Evolutionary conservation across 495 filamentous ascomycete genomes (phyloP), one percentile per base, ranked within the genome.

Genomic region (Daldinia grandis): DNA sequence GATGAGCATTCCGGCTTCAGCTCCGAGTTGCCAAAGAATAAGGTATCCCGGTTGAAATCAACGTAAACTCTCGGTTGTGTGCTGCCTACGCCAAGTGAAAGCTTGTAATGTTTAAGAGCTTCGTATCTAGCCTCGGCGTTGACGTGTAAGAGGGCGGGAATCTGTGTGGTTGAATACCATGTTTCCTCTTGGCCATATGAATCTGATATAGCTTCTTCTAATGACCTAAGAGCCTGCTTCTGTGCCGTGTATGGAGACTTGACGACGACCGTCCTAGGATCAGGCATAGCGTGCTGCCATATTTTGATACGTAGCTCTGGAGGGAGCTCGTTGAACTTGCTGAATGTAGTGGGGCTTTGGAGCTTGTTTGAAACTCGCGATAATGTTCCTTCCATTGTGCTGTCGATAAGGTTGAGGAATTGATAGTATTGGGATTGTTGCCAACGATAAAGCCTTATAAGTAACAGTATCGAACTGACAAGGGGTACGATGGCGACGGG

Each of bases 251-350:
- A 62, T 14, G 74, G 74, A 5, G 72, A 74, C 38, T 77, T 77
- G 28, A 75, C 38, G 3, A 75, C 38, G 14, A 77, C 68, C 12
- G 67, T 73, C 49, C 75, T 73, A 14, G 73, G 10, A 4, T 65
- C 72, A 25, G 73, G 73, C 64, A 77, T 71, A 30, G 75, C 66
- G 49, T 75, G 24, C 47, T 77, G 67, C 80, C 81, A 85, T 47
- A 86, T 82, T 44, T 78, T 77, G 40, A 84, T 78, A 12, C 84
- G 82, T 54, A 86, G 68, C 69, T 86, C 83, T 35, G 79, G 50
- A 6, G 84, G 83, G 15, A 86, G 81, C 17, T 66, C 28, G 54
- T 76, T 40, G 70, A 86, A 86, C 54, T 70, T 70, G 49, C 61
- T 65, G 75, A 84, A 85, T 37, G 64, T 68, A 10, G 61, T 60